These are phyloP conservation scores for Pseudozyma pruni DNA, from an alignment of 1,284 basidiomycete species.

Conservation along the genomic window DNA sequence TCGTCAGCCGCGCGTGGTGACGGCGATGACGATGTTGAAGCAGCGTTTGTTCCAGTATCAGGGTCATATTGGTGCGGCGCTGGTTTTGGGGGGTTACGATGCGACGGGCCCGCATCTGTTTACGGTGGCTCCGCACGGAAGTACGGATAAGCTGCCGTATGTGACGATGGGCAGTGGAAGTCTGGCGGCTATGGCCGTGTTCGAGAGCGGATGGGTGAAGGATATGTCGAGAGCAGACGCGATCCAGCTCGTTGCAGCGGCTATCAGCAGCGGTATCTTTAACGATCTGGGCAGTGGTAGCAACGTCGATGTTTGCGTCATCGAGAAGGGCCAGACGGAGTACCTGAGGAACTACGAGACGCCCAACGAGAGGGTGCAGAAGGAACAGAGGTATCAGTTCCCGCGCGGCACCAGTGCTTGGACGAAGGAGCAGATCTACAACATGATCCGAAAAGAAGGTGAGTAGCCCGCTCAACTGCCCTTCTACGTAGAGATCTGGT, in stretches of 20 bases:
- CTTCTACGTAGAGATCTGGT: too few species aligned
- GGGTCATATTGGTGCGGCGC: slow-evolving; percentile 91
- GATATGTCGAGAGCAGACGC: slow-evolving; percentile 87
- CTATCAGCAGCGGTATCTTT: slow-evolving; percentile 95
- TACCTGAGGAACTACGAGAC: slow-evolving; percentile 63
- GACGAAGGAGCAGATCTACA: slow-evolving; percentile 63
- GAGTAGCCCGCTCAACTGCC: too few species aligned
- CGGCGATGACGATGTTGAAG: slow-evolving; percentile 98
- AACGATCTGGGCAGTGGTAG: slow-evolving; percentile 98
- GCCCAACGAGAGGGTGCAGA: slow-evolving; percentile 63
- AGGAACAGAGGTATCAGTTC: slow-evolving; percentile 69
- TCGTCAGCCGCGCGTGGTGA: slow-evolving; percentile 78
- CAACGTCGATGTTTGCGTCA: slow-evolving; percentile 96
- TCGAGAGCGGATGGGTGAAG: slow-evolving; percentile 87
- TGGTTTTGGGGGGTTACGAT: slow-evolving; percentile 97
- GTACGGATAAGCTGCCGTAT: slow-evolving; percentile 97
- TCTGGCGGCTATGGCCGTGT: slow-evolving; percentile 97
- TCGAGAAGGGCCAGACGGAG: slow-evolving; percentile 70
- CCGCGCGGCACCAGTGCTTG: slow-evolving; percentile 80
- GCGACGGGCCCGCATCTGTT: slow-evolving; percentile 91
- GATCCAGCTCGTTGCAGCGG: slow-evolving; percentile 82
- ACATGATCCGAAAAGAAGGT: slow-evolving; percentile 74
- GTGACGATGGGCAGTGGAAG: slow-evolving; percentile 98
- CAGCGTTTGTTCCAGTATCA: slow-evolving; percentile 89
- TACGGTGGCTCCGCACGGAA: slow-evolving; percentile 95